Base-by-base conservation (phyloP, 768 basidiomycete species). In the Tricholoma hemisulphureum region DNA sequence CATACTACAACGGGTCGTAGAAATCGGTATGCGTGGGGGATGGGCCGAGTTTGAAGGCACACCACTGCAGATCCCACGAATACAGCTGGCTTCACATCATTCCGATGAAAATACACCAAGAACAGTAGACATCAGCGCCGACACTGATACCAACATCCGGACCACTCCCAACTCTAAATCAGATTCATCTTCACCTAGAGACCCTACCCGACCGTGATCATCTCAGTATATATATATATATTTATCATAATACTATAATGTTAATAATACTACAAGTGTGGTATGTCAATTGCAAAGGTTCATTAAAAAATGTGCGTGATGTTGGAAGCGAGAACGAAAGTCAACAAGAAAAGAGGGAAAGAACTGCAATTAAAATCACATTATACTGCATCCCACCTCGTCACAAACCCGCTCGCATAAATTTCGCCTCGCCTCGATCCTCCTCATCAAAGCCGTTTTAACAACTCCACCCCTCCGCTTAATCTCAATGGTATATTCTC, bases 21-120 rank as follows among this genome's bases (percentile, higher is more conserved):
- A 89, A 51, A 84, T 88, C 54, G 86, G 87, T 1, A 61, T 86
- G 49, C 75, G 82, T 35, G 80, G 82, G 3, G 86, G 85, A 0
- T 86, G 82, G 85, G 80, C 80, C 21, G 86, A 88, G 62, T 80
- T 88, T 59, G 76, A 87, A 37, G 80, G 77, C 26, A 84, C 83
- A 4, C 85, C 87, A 3, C 61, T 90, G 43, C 74, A 74, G 50
- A 52, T 60, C 48, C 65, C 63, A 37, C 63, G 60, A 50, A 66
- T 62, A 55, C 61, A 64, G n/a, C 24, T 53, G 29, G n/a, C 28
- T 34, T 14, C 29, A 28, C 35, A 18, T 24, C 55, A 3, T 37
- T 57, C 35, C 37, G 39, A 48, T n/a, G 49, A 56, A 20, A 57
- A 61, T 62, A 59, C 62, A 50, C 57, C 20, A 18, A 49, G n/a